These are phyloP conservation scores for Pseudoturritis turrita DNA, from an alignment of 345 rosid species.

Conservation along the genomic window DNA sequence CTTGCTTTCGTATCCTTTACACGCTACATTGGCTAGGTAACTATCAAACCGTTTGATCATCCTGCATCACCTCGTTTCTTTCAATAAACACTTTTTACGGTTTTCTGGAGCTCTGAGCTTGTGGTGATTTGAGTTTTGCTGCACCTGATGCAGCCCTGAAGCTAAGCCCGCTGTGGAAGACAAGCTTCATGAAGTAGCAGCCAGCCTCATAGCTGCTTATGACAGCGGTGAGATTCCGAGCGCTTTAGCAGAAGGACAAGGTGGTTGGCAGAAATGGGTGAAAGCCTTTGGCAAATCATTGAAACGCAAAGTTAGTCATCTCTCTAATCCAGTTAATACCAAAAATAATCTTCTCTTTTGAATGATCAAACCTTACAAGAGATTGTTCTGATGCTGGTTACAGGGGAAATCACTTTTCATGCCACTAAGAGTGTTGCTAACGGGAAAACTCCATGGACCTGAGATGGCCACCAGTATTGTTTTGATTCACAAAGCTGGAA, in stretches of 20 bases:
- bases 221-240: constrained; percentile 68
- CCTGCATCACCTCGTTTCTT: background rate
- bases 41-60: constrained; percentile 6
- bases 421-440: constrained; percentile 78
- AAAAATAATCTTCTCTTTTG: background rate
- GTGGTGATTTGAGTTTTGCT: constrained; percentile 9
- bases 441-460: constrained; percentile 93
- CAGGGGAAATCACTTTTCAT: constrained; percentile 92
- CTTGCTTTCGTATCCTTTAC: constrained; percentile 83
- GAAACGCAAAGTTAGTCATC: constrained; percentile 67
- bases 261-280: constrained; percentile 94
- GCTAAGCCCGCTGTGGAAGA: constrained; percentile 62
- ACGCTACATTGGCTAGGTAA: constrained; percentile 65
- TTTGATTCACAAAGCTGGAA: constrained; percentile 68
- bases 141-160: constrained; percentile 50
- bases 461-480: constrained; percentile 70
- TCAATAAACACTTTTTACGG: background rate
- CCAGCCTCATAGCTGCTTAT: constrained; percentile 66
- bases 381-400: constrained; percentile 7
- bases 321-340: background rate
- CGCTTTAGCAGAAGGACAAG: constrained; percentile 69
- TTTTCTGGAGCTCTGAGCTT: background rate
- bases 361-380: constrained; percentile 13
- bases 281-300: constrained; percentile 73
- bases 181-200: constrained; percentile 70